phyloP scores from a whole-genome alignment of 768 basidiomycete species.

The Kwoniella dendrophila region DNA sequence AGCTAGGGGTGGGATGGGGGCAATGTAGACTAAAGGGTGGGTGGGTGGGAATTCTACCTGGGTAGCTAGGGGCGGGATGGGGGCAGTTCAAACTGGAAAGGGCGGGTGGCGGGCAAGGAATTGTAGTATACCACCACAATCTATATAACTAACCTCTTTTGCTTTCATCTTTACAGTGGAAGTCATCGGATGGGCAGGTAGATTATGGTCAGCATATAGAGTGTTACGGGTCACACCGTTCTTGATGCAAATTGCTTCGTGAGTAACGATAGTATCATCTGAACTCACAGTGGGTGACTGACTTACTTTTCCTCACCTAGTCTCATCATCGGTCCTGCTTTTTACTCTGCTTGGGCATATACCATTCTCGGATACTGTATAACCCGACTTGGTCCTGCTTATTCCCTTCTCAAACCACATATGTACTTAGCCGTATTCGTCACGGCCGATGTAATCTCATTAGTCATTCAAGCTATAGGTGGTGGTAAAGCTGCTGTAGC shows the following conservation, averaged over 20 bases:
- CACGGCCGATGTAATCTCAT: conserved; percentile 43
- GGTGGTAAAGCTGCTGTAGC: conserved; percentile 47
- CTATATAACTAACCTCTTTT: not conserved
- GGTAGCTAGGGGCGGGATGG: too few species aligned
- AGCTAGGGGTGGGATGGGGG: too few species aligned
- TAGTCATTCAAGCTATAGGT: conserved; percentile 52
- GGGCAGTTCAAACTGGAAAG: too few species aligned
- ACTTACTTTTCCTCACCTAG: conserved; percentile 9
- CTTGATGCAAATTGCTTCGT: conserved; percentile 45
- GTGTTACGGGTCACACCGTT: conserved; percentile 35
- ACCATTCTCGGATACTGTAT: conserved; percentile 52
- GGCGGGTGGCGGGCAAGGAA: too few species aligned
- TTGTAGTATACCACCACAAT: too few species aligned
- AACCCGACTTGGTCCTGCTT: conserved; percentile 41
- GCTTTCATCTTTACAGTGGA: conserved; percentile 24
- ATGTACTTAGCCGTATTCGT: conserved; percentile 49
- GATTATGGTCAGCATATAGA: conserved; percentile 45
- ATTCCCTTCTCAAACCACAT: conserved; percentile 37
- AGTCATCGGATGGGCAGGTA: conserved; percentile 50
- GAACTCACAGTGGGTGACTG: not conserved
- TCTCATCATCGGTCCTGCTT: conserved; percentile 54
- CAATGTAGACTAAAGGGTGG: too few species aligned
- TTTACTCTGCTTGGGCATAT: conserved; percentile 54
- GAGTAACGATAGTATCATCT: conserved; percentile 9
- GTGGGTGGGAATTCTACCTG: too few species aligned